Conservation (phyloP, 768 basidiomycete genomes). For the Phanerochaete carnosa region DNA sequence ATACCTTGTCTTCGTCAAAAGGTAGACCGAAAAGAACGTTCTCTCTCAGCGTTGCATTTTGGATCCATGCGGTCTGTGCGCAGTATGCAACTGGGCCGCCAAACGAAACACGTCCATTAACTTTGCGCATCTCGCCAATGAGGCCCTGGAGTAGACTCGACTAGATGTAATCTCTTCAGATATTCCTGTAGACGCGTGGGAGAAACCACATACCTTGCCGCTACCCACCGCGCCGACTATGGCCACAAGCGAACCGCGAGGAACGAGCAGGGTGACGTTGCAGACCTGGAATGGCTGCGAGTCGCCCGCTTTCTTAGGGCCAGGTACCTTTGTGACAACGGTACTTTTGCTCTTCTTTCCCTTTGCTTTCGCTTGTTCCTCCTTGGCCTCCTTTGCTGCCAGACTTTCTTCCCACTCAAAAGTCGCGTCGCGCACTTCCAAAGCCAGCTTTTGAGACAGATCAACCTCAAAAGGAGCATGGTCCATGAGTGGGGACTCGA, state of each 20-base stretch:
- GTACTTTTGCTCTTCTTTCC: constrained; percentile 11
- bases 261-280: constrained; percentile 48
- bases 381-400: constrained; percentile 15
- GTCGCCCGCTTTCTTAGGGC: constrained; percentile 1
- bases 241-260: constrained; percentile 56
- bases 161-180: constrained; percentile 19
- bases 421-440: constrained; percentile 49
- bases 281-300: constrained; percentile 46
- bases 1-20: constrained; percentile 49
- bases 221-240: constrained; percentile 70
- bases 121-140: constrained; percentile 66
- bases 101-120: constrained; percentile 50
- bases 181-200: background rate
- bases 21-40: constrained; percentile 67
- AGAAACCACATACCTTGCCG: constrained; percentile 43
- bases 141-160: constrained; percentile 59
- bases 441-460: constrained; percentile 40
- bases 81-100: constrained; percentile 69
- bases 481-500: constrained; percentile 51
- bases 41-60: constrained; percentile 63
- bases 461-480: constrained; percentile 43
- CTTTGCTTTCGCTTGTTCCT: constrained; percentile 12
- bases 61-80: constrained; percentile 76
- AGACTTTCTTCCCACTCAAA: constrained; percentile 60
- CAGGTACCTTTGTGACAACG: constrained; percentile 13